Base-by-base conservation (phyloP, 306 rosid genomes). In the Aeschynomene evenia region DNA sequence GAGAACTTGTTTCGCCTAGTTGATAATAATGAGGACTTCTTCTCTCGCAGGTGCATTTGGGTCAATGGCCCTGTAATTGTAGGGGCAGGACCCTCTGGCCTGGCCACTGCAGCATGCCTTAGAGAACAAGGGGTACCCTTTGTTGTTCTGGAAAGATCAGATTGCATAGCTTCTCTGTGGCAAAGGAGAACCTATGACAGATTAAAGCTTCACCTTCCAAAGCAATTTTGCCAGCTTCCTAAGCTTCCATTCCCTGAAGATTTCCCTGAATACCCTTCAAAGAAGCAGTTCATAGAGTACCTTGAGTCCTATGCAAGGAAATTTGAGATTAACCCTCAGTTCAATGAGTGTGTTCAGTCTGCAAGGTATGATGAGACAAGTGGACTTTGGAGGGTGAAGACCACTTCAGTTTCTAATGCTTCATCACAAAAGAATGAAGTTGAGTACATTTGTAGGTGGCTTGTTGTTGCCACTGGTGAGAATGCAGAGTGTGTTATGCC, bases 21-120 rank as follows among this genome's bases (percentile, higher is more conserved):
- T 6, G 96, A 90, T 68, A 63, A 82, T 11, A 63, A 82, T 11
- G 71, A 88, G 7, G 88, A 88, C 48, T 72, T 77, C 19, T 63
- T 86, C 70, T 82, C 90, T 3, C 79, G 90, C 9, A 86, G 94
- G n/a, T 86, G 89, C 79, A 70, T 86, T 51, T 84, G 96, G 86
- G 87, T 93, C 7, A 90, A 90, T 52, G 98, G 98, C 4, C 98
- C 98, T 6, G 84, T 90, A 2, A 93, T 93, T 33, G 88, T 93
- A 43, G 98, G 98, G 2, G 98, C 98, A 23, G 98, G 98, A 9
- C 98, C 98, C 0, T 82, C 98, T 0, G 98, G 98, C 0, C 74
- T 93, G 0, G 97, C 98, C 72, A 88, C 98, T 1, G 98, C 94
- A 1, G 98, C 97, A 33, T 86, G 96, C 70, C 93, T 93, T 1